Evolutionary conservation across 306 rosid species (phyloP), one percentile per base, ranked within the genome.

Genomic region (Hippophae gyantsensis): DNA sequence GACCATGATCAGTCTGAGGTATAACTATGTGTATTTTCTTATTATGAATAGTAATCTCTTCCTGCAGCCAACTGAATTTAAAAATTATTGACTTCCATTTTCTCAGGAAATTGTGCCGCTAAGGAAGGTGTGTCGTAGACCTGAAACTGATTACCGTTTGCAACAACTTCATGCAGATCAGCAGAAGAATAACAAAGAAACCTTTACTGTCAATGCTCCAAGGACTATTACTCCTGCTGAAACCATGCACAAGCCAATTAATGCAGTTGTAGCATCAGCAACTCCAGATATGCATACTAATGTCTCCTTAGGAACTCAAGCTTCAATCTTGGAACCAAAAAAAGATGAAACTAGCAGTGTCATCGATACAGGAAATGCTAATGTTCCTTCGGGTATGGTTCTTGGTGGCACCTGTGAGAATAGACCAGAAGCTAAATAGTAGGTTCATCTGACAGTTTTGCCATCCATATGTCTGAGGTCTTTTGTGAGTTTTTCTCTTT

Each of bases 1-100:
- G 95, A 73, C 75, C 99, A 93, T 51, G 99, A 93, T 77, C 95
- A 81, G 59, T 86, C 97, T 6, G 99, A 93, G 99, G 99, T 93
- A 84, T 57, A 54, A 32, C 38, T 58, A 65, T 42, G 5, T 57
- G 49, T 61, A 42, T 62, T 52, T 47, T 66, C 23, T 23, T 75
- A 12, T 13, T 49, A 9, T 49, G 63, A 52, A 45, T 14, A 10
- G 51, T 67, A 63, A 50, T 54, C 14, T 49, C 65, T 27, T 1
- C 46, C 7, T 5, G 42, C 11, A 13, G 10, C 9, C 9, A 8
- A 6, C 13, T 8, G 27, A 43, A 5, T 14, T 9, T 50, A 45
- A 54, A 47, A 32, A 42, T 55, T 27, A 63, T 60, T 55, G 6
- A 25, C 26, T 38, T 60, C 13, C 38, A 58, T 58, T 55, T 59